phyloP scores from a whole-genome alignment of 306 rosid genomes.

The Acmispon strigosus region DNA sequence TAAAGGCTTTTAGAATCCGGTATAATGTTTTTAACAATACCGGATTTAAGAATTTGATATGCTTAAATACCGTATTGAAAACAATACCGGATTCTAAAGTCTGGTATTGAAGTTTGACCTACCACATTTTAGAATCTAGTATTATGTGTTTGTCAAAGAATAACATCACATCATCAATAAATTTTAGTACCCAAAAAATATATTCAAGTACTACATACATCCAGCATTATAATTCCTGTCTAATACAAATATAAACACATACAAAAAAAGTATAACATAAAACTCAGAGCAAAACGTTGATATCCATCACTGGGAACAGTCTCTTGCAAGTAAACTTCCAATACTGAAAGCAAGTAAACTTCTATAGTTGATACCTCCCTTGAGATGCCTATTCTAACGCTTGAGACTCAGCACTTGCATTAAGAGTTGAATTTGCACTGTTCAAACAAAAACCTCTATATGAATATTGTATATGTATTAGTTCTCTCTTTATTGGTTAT shows the following conservation, averaged over 20 bases:
- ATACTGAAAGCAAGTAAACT: neutral
- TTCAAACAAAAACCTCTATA: slow-evolving; percentile 16
- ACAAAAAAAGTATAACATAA: neutral
- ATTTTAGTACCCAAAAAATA: neutral
- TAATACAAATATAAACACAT: neutral
- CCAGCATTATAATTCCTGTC: neutral
- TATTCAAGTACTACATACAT: neutral
- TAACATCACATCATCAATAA: too few relatives aligned
- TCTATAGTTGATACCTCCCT: neutral
- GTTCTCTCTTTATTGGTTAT: slow-evolving; percentile 2
- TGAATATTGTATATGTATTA: neutral
- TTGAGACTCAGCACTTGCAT: neutral
- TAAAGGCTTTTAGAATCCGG: too few relatives aligned
- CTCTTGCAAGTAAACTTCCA: neutral
- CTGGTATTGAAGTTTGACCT: too few relatives aligned
- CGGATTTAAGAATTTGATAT: too few relatives aligned
- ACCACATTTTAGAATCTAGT: too few relatives aligned
- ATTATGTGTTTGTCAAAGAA: too few relatives aligned
- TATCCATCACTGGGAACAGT: neutral
- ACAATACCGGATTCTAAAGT: too few relatives aligned
- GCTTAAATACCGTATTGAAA: too few relatives aligned
- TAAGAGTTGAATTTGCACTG: neutral
- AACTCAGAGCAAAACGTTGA: neutral
- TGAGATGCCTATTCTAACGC: neutral
- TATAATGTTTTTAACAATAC: too few relatives aligned